Base-by-base conservation (phyloP, 345 rosid species). In the Angophora floribunda region DNA sequence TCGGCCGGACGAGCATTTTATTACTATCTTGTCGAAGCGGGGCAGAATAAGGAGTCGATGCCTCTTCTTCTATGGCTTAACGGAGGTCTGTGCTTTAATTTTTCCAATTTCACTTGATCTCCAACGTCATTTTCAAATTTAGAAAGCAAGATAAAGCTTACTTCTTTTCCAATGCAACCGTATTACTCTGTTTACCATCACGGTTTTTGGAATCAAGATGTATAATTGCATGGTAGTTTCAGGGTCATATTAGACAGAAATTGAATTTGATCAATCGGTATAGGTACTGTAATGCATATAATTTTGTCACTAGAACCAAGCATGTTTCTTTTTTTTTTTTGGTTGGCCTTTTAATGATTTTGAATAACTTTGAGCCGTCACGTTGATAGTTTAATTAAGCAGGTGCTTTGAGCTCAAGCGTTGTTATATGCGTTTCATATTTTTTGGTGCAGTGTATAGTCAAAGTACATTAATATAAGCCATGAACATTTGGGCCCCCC, bases 51-150 rank as follows among this genome's bases (percentile, higher is more conserved):
- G 86, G 89, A 89, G 21, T 88, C 95, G 24, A 85, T 93, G 89
- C 97, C 98, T 85, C 95, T 97, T 88, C 94, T 97, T 93, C 94
- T 96, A 45, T 96, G 99, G 99, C 95, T 97, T 45, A 97, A 97
- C 70, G 99, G 99, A 89, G 98, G 98, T 96, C 19, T 7, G 45
- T 51, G 41, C 26, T 32, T 49, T 32, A 28, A 0, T 26, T 85
- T 53, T 85, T 24, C 44, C 57, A 70, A 1, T 70, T 70, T 1
- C 13, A 4, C 24, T 85, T 7, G 6, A 22, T 41, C 61, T 52
- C 59, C 45, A 30, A 12, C 28, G 61, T 9, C 61, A 21, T 22
- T 55, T 55, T 55, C 61, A 21, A 12, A 55, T 55, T 55, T 55
- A 22, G 61, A 55, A 55, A 55, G 61, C 61, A 55, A 55, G 21